phyloP scores from a whole-genome alignment of 345 rosid genomes.

The Combretum micranthum region DNA sequence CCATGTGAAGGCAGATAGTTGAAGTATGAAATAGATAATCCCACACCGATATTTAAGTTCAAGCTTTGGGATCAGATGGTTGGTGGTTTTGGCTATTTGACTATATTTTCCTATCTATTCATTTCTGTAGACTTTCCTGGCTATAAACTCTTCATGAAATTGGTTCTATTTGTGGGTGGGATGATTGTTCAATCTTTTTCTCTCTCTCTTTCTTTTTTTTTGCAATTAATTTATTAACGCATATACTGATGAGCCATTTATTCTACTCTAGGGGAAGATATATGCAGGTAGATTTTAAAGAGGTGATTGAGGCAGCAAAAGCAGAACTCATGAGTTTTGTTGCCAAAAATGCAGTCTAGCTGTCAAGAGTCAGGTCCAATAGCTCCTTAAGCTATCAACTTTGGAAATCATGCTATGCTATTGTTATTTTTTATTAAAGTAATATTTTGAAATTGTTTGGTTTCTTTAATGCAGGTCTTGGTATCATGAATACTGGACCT shows the following conservation, averaged over 20 bases:
- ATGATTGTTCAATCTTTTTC: background rate
- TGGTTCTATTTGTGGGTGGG: background rate
- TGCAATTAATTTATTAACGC: too few relatives aligned
- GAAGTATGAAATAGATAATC: too few relatives aligned
- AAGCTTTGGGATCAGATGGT: background rate
- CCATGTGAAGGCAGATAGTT: too few relatives aligned
- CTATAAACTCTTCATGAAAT: too few relatives aligned
- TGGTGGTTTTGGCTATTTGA: background rate
- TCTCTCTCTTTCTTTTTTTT: too few relatives aligned
- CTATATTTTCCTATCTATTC: background rate
- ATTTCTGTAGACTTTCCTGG: too few relatives aligned
- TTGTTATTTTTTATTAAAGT: too few relatives aligned
- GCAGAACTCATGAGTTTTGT: conserved; percentile 50
- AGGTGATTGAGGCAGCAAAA: conserved; percentile 77
- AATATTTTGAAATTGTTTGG: too few relatives aligned
- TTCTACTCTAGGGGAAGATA: conserved; percentile 74
- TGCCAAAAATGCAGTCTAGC: conserved; percentile 32
- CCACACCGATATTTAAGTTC: too few relatives aligned
- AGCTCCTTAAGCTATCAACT: background rate
- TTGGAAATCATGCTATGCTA: background rate
- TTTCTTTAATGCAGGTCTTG: too few relatives aligned
- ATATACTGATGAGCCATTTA: conserved; percentile 4
- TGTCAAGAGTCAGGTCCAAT: conserved; percentile 1
- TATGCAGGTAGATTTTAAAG: conserved; percentile 51
- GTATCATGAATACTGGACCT: too few relatives aligned